Conservation (phyloP, 2,329 filamentous ascomycete genomes). For the Pyrenochaeta sp. region DNA sequence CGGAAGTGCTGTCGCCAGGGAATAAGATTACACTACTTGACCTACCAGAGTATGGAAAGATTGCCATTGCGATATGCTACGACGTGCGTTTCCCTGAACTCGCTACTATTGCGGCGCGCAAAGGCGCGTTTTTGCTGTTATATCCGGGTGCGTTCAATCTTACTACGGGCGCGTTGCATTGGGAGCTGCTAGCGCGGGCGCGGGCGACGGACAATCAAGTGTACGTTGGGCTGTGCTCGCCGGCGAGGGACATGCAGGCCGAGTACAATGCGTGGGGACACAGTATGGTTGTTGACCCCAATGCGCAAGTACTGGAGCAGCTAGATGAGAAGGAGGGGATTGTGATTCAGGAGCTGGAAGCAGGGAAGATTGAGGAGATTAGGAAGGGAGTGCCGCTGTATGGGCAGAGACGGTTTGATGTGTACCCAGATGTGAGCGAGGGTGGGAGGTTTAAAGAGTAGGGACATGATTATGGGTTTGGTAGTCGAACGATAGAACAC, state of each 20-base stretch:
- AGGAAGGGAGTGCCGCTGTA: conserved; percentile 81
- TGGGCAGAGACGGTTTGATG: conserved; percentile 88
- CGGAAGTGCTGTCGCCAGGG: conserved; percentile 85
- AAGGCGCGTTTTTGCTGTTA: conserved; percentile 84
- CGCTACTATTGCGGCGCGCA: conserved; percentile 85
- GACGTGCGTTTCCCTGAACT: conserved; percentile 96
- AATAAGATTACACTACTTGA: conserved; percentile 87
- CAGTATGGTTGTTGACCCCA: conserved; percentile 86
- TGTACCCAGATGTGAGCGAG: conserved; percentile 88
- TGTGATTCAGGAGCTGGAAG: conserved; percentile 67
- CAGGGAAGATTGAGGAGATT: conserved; percentile 52
- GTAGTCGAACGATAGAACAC: no score
- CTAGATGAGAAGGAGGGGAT: conserved; percentile 80
- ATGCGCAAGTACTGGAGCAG: conserved; percentile 82
- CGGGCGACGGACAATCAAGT: conserved; percentile 93
- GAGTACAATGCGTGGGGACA: conserved; percentile 93
- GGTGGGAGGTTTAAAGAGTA: conserved; percentile 58
- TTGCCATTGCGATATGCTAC: conserved; percentile 95
- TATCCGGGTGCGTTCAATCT: conserved; percentile 98
- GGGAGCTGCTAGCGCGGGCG: conserved; percentile 82
- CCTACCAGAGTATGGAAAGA: conserved; percentile 84
- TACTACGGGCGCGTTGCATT: conserved; percentile 91
- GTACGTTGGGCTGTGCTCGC: conserved; percentile 92
- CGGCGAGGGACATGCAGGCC: conserved; percentile 79
- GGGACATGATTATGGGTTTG: no score